Conservation (phyloP, 306 rosid genomes). For the Rosa rugosa region DNA sequence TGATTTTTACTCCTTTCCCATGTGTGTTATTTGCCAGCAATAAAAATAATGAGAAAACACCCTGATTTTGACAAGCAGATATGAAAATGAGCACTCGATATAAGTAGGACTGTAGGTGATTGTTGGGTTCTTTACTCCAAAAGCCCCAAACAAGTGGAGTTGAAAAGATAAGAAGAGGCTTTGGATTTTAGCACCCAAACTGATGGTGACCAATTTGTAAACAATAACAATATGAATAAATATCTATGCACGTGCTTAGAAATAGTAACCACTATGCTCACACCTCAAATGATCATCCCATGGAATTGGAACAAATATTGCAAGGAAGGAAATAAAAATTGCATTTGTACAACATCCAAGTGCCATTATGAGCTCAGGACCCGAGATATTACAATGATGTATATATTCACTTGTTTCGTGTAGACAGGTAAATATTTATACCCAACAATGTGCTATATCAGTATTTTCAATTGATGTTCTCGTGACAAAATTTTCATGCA, state of each 20-base stretch:
- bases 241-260: neutral
- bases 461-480: neutral
- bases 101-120: neutral
- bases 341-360: no score
- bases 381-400: neutral
- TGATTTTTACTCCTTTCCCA: neutral
- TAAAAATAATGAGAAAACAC: neutral
- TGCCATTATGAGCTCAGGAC: neutral
- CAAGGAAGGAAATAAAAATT: neutral
- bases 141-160: neutral
- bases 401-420: neutral
- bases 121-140: neutral
- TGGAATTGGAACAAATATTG: neutral
- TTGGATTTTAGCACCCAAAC: neutral
- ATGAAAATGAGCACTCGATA: neutral
- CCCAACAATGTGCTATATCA: neutral
- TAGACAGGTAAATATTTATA: neutral
- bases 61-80: neutral
- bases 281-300: neutral
- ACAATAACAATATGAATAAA: neutral
- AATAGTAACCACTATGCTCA: neutral
- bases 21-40: neutral
- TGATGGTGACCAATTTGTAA: neutral
- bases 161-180: neutral
- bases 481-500: neutral